These are phyloP conservation scores for Wickerhamomyces tratensis DNA, from an alignment of 805 yeast genomes.

Conservation along the genomic window DNA sequence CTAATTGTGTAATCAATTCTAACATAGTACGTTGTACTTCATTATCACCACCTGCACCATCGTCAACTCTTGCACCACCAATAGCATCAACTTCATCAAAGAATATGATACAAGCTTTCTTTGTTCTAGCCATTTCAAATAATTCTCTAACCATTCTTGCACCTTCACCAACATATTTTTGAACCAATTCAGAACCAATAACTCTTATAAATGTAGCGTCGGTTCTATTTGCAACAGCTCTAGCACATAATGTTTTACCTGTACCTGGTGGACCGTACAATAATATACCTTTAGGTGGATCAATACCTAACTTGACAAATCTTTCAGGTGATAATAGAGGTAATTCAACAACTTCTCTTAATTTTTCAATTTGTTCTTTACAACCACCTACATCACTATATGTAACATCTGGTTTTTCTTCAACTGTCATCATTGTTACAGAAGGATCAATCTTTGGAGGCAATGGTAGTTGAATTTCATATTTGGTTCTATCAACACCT, in stretches of 20 bases:
- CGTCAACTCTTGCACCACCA: slow-evolving; percentile 99
- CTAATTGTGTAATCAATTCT: slow-evolving; percentile 94
- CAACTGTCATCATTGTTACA: slow-evolving; percentile 99
- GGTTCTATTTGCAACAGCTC: slow-evolving; percentile 98
- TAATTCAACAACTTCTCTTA: slow-evolving; percentile 91
- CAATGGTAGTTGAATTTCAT: slow-evolving; percentile 92
- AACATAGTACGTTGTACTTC: slow-evolving; percentile 99
- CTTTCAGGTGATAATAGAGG: slow-evolving; percentile 94
- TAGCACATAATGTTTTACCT: slow-evolving; percentile 95
- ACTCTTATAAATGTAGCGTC: slow-evolving; percentile 98
- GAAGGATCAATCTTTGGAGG: slow-evolving; percentile 98
- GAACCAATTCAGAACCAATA: slow-evolving; percentile 96
- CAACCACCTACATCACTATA: slow-evolving; percentile 98
- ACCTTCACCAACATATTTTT: slow-evolving; percentile 99
- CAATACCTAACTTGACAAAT: slow-evolving; percentile 93
- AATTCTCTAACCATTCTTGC: slow-evolving; percentile 99
- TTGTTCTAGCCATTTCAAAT: slow-evolving; percentile 98
- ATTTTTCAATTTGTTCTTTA: slow-evolving; percentile 94
- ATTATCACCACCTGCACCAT: slow-evolving; percentile 98
- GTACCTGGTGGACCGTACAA: slow-evolving; percentile 99
- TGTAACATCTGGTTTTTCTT: slow-evolving; percentile 98
- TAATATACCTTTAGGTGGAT: slow-evolving; percentile 97
- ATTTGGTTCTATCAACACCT: slow-evolving; percentile 96
- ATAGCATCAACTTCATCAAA: slow-evolving; percentile 98
- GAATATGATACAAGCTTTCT: slow-evolving; percentile 95